Conservation (phyloP, 108 stramenopile genomes). For the Skeletonema potamos region DNA sequence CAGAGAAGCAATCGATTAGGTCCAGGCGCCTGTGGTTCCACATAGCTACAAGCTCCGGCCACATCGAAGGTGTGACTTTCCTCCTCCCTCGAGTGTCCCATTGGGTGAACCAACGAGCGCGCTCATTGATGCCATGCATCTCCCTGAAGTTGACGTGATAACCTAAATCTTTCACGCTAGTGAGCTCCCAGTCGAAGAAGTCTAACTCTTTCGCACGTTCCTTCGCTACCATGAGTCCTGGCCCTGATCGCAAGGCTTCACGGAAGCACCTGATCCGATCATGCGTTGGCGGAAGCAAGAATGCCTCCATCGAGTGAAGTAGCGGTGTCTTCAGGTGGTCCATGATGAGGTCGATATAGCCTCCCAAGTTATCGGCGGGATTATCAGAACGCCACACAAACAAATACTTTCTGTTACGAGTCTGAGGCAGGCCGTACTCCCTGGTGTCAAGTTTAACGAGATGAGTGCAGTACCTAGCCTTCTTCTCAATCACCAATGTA, state of each 20-base stretch:
- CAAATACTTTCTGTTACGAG: slow-evolving; percentile 63
- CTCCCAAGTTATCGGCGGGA: slow-evolving; percentile 57
- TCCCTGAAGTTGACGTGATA: slow-evolving; percentile 42
- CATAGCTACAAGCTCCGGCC: slow-evolving; percentile 58
- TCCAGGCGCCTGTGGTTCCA: slow-evolving; percentile 43
- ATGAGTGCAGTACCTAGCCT: slow-evolving; percentile 59
- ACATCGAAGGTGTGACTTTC: slow-evolving; percentile 53
- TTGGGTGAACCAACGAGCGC: slow-evolving; percentile 41
- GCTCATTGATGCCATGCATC: slow-evolving; percentile 44
- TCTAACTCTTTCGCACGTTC: slow-evolving; percentile 50
- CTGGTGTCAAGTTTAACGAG: slow-evolving; percentile 64
- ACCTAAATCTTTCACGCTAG: slow-evolving; percentile 39
- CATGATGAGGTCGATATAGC: slow-evolving; percentile 58
- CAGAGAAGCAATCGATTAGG: slow-evolving; percentile 49
- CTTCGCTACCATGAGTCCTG: slow-evolving; percentile 46
- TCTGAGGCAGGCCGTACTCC: slow-evolving; percentile 77
- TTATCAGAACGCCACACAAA: slow-evolving; percentile 66
- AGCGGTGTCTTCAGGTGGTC: slow-evolving; percentile 65
- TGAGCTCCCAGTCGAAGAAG: slow-evolving; percentile 46
- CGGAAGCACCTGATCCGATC: slow-evolving; percentile 69
- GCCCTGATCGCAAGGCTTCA: slow-evolving; percentile 54
- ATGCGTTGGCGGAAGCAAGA: slow-evolving; percentile 57
- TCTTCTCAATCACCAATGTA: slow-evolving; percentile 57
- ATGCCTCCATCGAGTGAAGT: slow-evolving; percentile 67
- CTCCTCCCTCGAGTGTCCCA: slow-evolving; percentile 51